Base-by-base conservation (phyloP, 306 rosid species). In the Quercus berberidifolia region DNA sequence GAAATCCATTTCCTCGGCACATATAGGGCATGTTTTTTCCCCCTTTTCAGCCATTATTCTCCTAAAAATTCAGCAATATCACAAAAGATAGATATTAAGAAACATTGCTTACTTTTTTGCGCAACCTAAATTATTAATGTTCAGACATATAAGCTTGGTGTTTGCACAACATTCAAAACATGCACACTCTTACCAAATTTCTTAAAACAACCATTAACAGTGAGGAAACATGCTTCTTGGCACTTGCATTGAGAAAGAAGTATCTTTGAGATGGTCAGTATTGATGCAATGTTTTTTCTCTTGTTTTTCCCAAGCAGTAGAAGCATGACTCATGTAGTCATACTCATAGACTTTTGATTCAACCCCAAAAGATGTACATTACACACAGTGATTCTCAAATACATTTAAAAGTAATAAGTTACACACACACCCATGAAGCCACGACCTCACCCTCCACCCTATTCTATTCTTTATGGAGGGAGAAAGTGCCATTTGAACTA, bases 1-100 rank as follows among this genome's bases (percentile, higher is more conserved):
- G 54, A 85, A 76, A 83, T 87, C 90, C 90, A 87, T 87, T 62
- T 82, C 86, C 85, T 85, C 90, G 2, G 90, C 85, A 70, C 90
- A 87, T 76, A 87, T 87, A 62, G 88, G 90, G 72, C 90, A 87
- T 19, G 88, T 76, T 82, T 85, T 87, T 71, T 20, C 83, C 38
- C 86, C 85, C 75, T 76, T 87, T 70, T 82, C 88, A 41, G 76
- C 76, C 90, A 87, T 87, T 26, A 30, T 85, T 71, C 64, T 58
- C 86, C 88, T 75, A 75, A 68, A 75, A 59, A 2, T 76, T 81
- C 51, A 81, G 80, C 82, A 75, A 10, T 25, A 69, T 51, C 6
- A 46, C 17, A 75, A 84, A 72, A 26, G 35, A 54, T 56, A 20
- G 49, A 75, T 19, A 38, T 55, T 12, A 70, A 41, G 23, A 56